phyloP scores from a whole-genome alignment of 495 filamentous ascomycete species.

The Rhypophila decipiens region DNA sequence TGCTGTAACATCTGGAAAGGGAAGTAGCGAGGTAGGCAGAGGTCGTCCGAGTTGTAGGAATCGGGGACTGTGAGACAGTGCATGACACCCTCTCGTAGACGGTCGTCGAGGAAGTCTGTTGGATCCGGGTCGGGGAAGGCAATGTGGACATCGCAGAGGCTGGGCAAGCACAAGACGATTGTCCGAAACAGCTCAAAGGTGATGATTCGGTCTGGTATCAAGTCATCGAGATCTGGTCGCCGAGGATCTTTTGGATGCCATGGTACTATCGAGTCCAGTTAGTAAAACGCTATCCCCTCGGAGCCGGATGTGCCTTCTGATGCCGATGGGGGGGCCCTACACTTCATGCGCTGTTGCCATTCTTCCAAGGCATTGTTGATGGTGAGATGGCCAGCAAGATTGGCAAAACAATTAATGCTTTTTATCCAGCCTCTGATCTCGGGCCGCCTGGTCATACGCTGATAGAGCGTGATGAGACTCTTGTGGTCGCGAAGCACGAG shows the following conservation, averaged over 20 bases:
- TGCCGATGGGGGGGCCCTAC: constrained; percentile 14
- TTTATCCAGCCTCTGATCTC: constrained; percentile 24
- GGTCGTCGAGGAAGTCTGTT: constrained; percentile 7
- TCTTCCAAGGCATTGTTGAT: constrained; percentile 11
- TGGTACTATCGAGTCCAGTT: no score
- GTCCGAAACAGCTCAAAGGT: constrained; percentile 16
- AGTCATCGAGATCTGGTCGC: neutral
- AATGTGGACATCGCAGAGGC: constrained; percentile 19
- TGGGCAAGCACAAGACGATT: constrained; percentile 17
- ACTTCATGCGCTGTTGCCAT: constrained; percentile 18
- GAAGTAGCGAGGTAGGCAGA: constrained; percentile 10
- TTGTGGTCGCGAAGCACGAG: constrained; percentile 19
- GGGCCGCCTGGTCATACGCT: constrained; percentile 12
- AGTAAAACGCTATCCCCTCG: no score
- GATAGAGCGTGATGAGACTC: constrained; percentile 17
- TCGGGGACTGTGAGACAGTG: constrained; percentile 6
- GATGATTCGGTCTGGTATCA: constrained; percentile 5
- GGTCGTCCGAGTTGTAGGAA: neutral
- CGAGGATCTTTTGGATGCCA: no score
- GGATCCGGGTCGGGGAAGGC: constrained; percentile 19
- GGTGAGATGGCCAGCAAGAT: constrained; percentile 13
- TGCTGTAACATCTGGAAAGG: constrained; percentile 12
- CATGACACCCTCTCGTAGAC: constrained; percentile 11
- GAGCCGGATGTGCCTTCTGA: no score
- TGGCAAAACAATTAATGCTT: constrained; percentile 22